Evolutionary conservation across 192 early-diverging fungal genomes (phyloP), one percentile per base, ranked within the genome.

Genomic region (Rhizophagus sp.): DNA sequence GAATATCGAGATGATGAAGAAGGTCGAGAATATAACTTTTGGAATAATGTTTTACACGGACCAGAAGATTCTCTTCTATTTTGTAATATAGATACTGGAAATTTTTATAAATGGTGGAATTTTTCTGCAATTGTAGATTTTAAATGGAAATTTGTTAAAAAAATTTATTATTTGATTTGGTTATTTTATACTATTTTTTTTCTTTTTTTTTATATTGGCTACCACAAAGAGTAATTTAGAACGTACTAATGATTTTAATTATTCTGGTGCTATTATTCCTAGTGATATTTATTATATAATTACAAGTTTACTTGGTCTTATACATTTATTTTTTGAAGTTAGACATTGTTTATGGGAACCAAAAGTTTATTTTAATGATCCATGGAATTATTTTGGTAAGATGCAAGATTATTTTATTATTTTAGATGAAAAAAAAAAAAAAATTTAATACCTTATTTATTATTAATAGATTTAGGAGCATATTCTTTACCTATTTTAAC

Each of bases 341-440:
- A 8, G 64, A 30, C 64, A 66, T 33, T 66, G 30, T 66, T 12
- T 66, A 15, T 33, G 30, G 24, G 33, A 25, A 17, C 9, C 9
- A 30, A 33, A 4, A 13, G 9, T 0, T n/a, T 66, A 66, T 66
- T 9, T 66, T 27, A 30, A 10, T 12, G 30, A 33, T 33, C 7
- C 27, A 30, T 66, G 64, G 64, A 66, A 66, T 66, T 66, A 11
- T 1, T 66, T 66, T 30, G 64, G 64, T 66, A 66, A 44, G 41
- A 1, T 44, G 10, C 0, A 44, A 33, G 12, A 17, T 17, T 15
- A 33, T 10, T 30, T 36, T 4, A 33, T 15, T 27, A 4, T 30
- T 66, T 66, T 33, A 13, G 0, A 30, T 1, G 30, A 30, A 30
- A 30, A 15, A 5, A 65, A 10, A 17, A 17, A 33, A 10, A 66